These are phyloP conservation scores for Penicillium sp. DNA, from an alignment of 2,329 filamentous ascomycete species.

Conservation along the genomic window DNA sequence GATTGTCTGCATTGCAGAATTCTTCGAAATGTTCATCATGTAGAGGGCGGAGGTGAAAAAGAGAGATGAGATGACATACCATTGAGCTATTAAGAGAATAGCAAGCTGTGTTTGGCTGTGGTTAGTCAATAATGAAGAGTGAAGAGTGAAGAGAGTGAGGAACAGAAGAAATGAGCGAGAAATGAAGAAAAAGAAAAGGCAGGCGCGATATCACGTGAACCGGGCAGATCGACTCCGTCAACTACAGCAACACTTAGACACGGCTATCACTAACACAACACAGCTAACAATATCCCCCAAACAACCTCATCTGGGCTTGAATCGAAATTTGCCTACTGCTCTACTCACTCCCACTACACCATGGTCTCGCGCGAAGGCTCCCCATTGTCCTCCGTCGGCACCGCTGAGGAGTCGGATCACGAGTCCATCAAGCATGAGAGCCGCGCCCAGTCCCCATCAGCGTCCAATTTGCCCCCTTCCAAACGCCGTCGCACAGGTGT, in stretches of 20 bases:
- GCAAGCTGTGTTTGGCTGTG: no score
- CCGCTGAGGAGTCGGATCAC: slow-evolving; percentile 60
- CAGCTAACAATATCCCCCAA: no score
- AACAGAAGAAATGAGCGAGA: no score
- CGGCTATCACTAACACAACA: no score
- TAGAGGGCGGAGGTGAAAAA: slow-evolving; percentile 13
- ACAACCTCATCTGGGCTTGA: no score
- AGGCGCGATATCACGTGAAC: not conserved
- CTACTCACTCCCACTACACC: slow-evolving; percentile 13
- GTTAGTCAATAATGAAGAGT: no score
- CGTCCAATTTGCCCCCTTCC: slow-evolving; percentile 49
- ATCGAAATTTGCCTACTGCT: no score
- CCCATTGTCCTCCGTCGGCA: slow-evolving; percentile 67
- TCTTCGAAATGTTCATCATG: slow-evolving; percentile 47
- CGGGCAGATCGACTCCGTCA: no score
- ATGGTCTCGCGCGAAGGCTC: slow-evolving; percentile 58
- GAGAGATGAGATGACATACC: slow-evolving; percentile 15
- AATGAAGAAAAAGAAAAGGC: not conserved
- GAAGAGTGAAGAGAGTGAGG: no score
- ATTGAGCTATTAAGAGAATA: no score
- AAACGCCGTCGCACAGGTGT: slow-evolving; percentile 53
- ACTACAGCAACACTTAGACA: no score
- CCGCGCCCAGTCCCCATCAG: slow-evolving; percentile 50
- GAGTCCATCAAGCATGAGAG: slow-evolving; percentile 61
- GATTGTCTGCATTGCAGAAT: slow-evolving; percentile 53